Evolutionary conservation across 768 basidiomycete genomes (phyloP).

Genomic region (Suillus decipiens): DNA sequence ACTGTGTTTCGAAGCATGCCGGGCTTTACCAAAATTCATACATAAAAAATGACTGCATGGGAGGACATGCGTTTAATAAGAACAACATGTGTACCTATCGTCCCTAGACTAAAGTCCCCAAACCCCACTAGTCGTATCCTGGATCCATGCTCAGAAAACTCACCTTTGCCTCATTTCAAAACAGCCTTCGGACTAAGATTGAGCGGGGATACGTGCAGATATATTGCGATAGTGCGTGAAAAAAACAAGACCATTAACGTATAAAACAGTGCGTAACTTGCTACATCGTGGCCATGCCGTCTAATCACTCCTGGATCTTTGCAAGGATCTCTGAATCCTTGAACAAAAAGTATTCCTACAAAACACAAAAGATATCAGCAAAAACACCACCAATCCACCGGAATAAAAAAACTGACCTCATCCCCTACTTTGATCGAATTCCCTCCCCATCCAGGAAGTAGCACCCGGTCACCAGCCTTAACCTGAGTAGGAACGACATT

Average conservation of each 20-base stretch:
- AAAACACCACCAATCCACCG: neutral
- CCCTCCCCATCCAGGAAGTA: conserved; percentile 96
- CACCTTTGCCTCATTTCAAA: neutral
- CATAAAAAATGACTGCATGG: neutral
- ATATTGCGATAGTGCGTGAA: conserved; percentile 27
- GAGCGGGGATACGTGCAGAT: conserved; percentile 33
- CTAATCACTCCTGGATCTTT: conserved; percentile 84
- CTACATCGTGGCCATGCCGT: conserved; percentile 11
- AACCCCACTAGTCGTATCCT: conserved; percentile 2
- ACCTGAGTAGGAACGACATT: conserved; percentile 71
- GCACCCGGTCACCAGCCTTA: conserved; percentile 87
- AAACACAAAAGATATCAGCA: neutral
- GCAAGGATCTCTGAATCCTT: conserved; percentile 94
- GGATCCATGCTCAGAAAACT: no score
- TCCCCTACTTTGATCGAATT: conserved; percentile 96
- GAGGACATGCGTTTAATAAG: neutral
- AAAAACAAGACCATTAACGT: conserved; percentile 19
- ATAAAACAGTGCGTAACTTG: conserved; percentile 12
- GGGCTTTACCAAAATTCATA: neutral
- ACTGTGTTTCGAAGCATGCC: neutral
- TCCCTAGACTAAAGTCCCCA: neutral
- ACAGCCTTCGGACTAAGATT: conserved; percentile 7
- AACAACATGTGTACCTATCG: neutral
- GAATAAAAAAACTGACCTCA: conserved; percentile 60
- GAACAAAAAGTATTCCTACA: conserved; percentile 92